phyloP scores from a whole-genome alignment of 2,329 filamentous ascomycete genomes.

The Arthrobotrys musiformis region DNA sequence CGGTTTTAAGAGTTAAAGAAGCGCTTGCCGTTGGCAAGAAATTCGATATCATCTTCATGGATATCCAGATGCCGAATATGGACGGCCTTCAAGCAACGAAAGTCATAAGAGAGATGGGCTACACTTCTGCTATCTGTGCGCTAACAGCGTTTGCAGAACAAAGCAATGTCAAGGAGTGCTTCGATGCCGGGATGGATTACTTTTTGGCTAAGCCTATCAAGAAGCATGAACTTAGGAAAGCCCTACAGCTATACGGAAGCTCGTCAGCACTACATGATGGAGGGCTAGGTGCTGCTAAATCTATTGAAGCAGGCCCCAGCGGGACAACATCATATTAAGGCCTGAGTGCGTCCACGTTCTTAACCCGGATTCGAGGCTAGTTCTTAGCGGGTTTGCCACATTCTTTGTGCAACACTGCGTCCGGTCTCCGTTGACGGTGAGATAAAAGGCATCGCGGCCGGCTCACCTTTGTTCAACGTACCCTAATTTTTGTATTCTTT shows the following conservation, averaged over 20 bases:
- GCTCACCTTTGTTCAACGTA: constrained; percentile 7
- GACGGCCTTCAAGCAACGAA: constrained; percentile 88
- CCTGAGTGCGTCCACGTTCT: too few species aligned
- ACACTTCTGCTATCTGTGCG: constrained; percentile 86
- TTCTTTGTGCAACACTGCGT: neutral
- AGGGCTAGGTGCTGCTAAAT: neutral
- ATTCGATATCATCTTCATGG: constrained; percentile 94
- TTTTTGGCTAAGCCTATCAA: constrained; percentile 74
- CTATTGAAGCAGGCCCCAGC: constrained; percentile 1
- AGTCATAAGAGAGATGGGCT: constrained; percentile 85
- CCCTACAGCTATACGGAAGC: constrained; percentile 57
- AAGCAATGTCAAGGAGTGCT: constrained; percentile 84
- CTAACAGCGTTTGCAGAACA: constrained; percentile 91
- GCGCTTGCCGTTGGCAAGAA: constrained; percentile 77
- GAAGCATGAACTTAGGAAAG: constrained; percentile 57
- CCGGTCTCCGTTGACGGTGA: neutral
- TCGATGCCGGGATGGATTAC: constrained; percentile 91
- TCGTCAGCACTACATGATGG: constrained; percentile 24
- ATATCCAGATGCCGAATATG: constrained; percentile 93
- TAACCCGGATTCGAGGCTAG: too few species aligned
- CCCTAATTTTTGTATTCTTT: neutral
- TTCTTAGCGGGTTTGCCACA: neutral
- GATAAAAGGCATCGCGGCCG: neutral
- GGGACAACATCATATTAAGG: neutral
- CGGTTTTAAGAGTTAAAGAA: constrained; percentile 83